Base-by-base conservation (phyloP, 1,139 yeast species). In the Debaryomyces nepalensis region DNA sequence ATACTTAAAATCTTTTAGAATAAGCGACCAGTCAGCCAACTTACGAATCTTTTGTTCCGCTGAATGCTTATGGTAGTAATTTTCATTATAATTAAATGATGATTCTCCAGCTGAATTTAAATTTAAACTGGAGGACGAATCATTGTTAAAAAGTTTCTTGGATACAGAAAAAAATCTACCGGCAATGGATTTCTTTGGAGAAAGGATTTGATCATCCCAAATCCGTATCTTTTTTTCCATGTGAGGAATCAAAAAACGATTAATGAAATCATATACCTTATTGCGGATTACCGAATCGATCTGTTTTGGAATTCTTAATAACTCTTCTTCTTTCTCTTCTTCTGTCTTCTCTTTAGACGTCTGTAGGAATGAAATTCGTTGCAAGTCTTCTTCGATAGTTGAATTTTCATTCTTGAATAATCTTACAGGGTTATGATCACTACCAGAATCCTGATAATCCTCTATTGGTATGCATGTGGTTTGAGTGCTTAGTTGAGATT, bases 1-100 rank as follows among this genome's bases (percentile, higher is more conserved):
- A 49, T 82, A 84, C 58, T 84, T 84, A 70, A 87, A 93, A 64
- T 93, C 97, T 35, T 91, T 80, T 18, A 91, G 67, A 80, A 93
- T 87, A 53, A 93, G 79, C 5, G 93, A 82, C 89, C 96, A 89
- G 61, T 93, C 99, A 0, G 96, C 98, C 32, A 93, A 68, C 56
- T 87, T 86, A 39, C 98, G 70, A 24, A 90, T 73, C 37, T 80
- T 75, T 53, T 89, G 88, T 55, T 90, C 97, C 0, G 86, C 79
- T 0, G 91, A 73, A 1, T 81, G 66, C 37, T 78, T 77, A 41
- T 75, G 68, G 58, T 87, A 87, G 47, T 68, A 79, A 26, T 77
- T 79, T 23, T 72, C 74, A n/a, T 61, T 62, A 18, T 70, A 53
- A 54, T 80, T 79, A 49, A 59, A 73, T 4, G 65, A 45, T 5